Evolutionary conservation across 1,284 basidiomycete genomes (phyloP).

Genomic region (Peniophora sp.): DNA sequence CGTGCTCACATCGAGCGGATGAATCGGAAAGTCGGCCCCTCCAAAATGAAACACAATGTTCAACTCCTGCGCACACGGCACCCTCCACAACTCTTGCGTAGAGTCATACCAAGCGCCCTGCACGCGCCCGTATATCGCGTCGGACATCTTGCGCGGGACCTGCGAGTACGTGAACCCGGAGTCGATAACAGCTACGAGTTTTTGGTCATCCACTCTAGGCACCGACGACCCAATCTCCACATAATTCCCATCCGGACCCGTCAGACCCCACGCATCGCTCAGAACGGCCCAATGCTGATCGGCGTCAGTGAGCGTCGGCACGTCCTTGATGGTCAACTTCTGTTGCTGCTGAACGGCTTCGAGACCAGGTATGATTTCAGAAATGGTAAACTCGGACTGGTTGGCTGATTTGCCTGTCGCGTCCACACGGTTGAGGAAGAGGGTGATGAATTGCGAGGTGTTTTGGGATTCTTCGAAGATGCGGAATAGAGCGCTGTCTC

Average conservation of each 20-base stretch:
- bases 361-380: slow-evolving; percentile 46
- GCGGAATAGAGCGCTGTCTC: slow-evolving; percentile 48
- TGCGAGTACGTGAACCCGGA: slow-evolving; percentile 66
- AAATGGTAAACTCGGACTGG: slow-evolving; percentile 48
- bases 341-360: slow-evolving; percentile 55
- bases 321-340: slow-evolving; percentile 59
- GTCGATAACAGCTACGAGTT: slow-evolving; percentile 64
- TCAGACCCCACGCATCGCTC: slow-evolving; percentile 54
- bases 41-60: slow-evolving; percentile 67
- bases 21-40: slow-evolving; percentile 57
- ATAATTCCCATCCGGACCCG: slow-evolving; percentile 63
- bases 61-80: slow-evolving; percentile 66
- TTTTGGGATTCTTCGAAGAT: slow-evolving; percentile 53
- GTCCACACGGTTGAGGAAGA: slow-evolving; percentile 55
- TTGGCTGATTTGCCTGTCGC: slow-evolving; percentile 35
- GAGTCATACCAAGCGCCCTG: slow-evolving; percentile 63
- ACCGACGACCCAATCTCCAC: slow-evolving; percentile 60
- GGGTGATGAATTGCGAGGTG: slow-evolving; percentile 55
- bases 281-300: slow-evolving; percentile 77
- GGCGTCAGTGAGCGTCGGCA: slow-evolving; percentile 39
- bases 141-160: slow-evolving; percentile 65
- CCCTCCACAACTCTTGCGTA: slow-evolving; percentile 52
- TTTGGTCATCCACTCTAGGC: slow-evolving; percentile 28
- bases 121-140: slow-evolving; percentile 75
- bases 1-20: slow-evolving; percentile 66